A percentile compares a stretch with the other conserved stretches of the same genome.
Conservation (phyloP, 345 rosid species). For the Populus tremula region DNA sequence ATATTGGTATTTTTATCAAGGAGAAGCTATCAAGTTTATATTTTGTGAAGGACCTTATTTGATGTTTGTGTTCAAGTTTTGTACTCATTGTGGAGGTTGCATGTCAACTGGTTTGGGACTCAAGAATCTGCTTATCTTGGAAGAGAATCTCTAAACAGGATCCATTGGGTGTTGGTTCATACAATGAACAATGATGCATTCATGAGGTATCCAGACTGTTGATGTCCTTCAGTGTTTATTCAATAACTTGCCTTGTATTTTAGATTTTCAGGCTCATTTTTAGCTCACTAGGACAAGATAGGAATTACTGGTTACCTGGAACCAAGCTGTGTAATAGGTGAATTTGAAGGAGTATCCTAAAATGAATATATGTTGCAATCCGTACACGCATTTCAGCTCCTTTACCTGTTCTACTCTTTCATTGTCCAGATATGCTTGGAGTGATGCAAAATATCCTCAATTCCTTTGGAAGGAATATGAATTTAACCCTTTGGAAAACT, state of each 20-base stretch:
- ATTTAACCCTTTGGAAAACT: not conserved
- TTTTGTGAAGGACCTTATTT: constrained; percentile 70
- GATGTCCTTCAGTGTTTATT: too few relatives aligned
- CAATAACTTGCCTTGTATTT: too few relatives aligned
- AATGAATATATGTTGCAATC: not conserved
- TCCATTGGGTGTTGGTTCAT: too few relatives aligned
- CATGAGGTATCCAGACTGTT: too few relatives aligned
- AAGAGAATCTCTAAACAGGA: too few relatives aligned
- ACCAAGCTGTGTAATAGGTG: not conserved
- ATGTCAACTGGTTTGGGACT: constrained; percentile 14
- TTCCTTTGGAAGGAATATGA: not conserved
- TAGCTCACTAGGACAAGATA: too few relatives aligned
- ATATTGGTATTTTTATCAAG: constrained; percentile 15
- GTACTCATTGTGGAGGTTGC: constrained; percentile 14
- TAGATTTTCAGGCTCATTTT: too few relatives aligned
- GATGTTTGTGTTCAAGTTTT: constrained; percentile 5
- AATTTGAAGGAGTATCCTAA: not conserved
- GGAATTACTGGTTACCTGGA: too few relatives aligned
- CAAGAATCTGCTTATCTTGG: not conserved
- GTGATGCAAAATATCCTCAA: not conserved
- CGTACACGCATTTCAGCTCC: not conserved
- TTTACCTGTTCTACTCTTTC: not conserved
- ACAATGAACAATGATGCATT: too few relatives aligned
- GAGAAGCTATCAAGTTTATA: constrained; percentile 72
- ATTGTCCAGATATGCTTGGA: not conserved